Evolutionary conservation across 2,329 filamentous ascomycete species (phyloP).

Genomic region (Cadophora malorum): DNA sequence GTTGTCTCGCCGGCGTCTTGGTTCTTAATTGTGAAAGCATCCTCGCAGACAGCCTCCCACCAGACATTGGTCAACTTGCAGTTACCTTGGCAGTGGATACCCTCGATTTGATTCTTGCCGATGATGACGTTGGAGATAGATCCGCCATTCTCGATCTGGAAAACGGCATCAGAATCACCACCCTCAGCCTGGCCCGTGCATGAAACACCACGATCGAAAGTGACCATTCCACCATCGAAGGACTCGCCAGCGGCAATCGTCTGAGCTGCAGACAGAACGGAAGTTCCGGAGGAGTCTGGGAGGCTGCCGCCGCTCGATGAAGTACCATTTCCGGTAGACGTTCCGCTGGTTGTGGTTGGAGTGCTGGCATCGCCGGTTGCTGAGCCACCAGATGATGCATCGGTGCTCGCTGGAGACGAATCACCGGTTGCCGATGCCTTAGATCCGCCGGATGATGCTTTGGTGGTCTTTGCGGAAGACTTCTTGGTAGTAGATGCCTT

Average conservation of each 20-base stretch:
- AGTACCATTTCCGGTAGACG: conserved; percentile 8
- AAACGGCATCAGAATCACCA: conserved; percentile 47
- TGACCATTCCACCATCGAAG: conserved; percentile 56
- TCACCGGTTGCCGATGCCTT: conserved; percentile 6
- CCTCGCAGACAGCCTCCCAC: conserved; percentile 40
- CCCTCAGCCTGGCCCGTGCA: conserved; percentile 52
- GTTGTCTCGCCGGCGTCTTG: conserved; percentile 47
- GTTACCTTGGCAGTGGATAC: conserved; percentile 39
- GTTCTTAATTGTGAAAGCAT: conserved; percentile 39
- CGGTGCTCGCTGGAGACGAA: neutral
- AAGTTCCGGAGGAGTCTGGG: conserved; percentile 22
- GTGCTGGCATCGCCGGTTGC: conserved; percentile 7
- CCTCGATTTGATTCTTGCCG: conserved; percentile 46
- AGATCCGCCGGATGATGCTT: neutral
- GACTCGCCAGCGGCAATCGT: conserved; percentile 51
- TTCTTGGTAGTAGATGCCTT: neutral
- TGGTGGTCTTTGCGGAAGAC: neutral
- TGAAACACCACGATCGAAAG: conserved; percentile 50
- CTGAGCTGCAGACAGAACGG: conserved; percentile 20
- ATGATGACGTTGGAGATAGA: conserved; percentile 47
- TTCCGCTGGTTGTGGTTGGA: neutral
- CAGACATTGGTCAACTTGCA: conserved; percentile 42
- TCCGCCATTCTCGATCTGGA: conserved; percentile 44
- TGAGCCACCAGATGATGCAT: neutral
- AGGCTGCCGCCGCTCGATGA: conserved; percentile 15